phyloP scores from a whole-genome alignment of 257 asterid genomes.

The Cruciata laevipes region DNA sequence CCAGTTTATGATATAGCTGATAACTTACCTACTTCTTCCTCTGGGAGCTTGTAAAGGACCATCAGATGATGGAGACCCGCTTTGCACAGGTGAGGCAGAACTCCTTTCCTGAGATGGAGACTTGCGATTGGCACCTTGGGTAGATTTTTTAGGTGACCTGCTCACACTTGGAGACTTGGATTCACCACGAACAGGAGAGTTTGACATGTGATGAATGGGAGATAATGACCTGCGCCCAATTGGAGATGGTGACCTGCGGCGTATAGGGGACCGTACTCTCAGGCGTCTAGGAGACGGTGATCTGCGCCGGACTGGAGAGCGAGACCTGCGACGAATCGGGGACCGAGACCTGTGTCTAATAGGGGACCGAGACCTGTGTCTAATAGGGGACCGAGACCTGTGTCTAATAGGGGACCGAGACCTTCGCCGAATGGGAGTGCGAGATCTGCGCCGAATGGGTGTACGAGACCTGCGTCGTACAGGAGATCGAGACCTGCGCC shows the following conservation, averaged over 20 bases:
- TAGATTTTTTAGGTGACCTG: conserved; percentile 37
- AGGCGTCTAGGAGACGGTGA: conserved; percentile 12
- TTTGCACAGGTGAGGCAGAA: conserved; percentile 50
- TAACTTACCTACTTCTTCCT: conserved; percentile 58
- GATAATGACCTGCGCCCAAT: conserved; percentile 1
- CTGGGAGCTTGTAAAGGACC: conserved; percentile 46
- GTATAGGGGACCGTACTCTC: not conserved
- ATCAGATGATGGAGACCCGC: conserved; percentile 43
- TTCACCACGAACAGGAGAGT: conserved; percentile 14
- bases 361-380: conserved; percentile 26
- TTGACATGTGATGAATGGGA: not conserved
- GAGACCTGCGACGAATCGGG: conserved; percentile 38
- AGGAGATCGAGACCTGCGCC: conserved; percentile 40
- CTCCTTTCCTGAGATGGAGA: conserved; percentile 44
- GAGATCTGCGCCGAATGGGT: conserved; percentile 41
- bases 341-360: conserved; percentile 34
- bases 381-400: conserved; percentile 12
- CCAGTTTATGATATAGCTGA: not conserved
- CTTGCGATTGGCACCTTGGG: conserved; percentile 34
- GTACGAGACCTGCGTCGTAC: conserved; percentile 37
- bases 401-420: conserved; percentile 19
- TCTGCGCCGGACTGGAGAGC: conserved; percentile 19
- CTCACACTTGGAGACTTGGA: conserved; percentile 30
- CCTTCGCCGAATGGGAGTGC: conserved; percentile 23
- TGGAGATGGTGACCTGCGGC: conserved; percentile 20